Evolutionary conservation across 2,329 filamentous ascomycete genomes (phyloP).

Genomic region (Ceratocystis lukuohia): DNA sequence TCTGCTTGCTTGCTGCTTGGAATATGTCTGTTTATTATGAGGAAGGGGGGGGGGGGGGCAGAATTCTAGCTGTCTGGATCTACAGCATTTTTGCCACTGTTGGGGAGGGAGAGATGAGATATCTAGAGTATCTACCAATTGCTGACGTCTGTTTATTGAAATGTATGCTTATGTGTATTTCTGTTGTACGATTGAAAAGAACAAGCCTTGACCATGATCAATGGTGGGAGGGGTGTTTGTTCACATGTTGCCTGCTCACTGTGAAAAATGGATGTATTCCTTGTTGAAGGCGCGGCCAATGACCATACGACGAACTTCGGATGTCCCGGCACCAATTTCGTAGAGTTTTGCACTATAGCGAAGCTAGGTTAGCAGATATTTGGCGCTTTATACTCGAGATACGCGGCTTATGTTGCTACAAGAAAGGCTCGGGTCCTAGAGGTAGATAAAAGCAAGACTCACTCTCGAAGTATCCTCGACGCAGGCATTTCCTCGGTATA

Average conservation of each 20-base stretch:
- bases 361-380: slow-evolving; percentile 24
- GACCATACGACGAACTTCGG: slow-evolving; percentile 85
- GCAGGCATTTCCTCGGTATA: slow-evolving; percentile 93
- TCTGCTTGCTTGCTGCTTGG: no score
- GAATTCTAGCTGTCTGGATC: not conserved
- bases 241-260: not conserved
- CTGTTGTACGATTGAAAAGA: not conserved
- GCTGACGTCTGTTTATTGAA: not conserved
- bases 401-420: no score
- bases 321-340: slow-evolving; percentile 93
- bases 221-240: not conserved
- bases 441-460: slow-evolving; percentile 25
- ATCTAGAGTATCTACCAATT: not conserved
- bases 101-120: not conserved
- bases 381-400: no score
- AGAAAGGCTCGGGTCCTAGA: not conserved
- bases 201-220: not conserved
- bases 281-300: slow-evolving; percentile 88
- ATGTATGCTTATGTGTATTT: not conserved
- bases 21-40: no score
- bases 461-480: slow-evolving; percentile 65
- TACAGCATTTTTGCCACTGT: not conserved
- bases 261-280: slow-evolving; percentile 45
- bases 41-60: not conserved
- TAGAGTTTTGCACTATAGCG: slow-evolving; percentile 56